Conservation (phyloP, 1,139 yeast species). For the Saccharomyces pastorianus region DNA sequence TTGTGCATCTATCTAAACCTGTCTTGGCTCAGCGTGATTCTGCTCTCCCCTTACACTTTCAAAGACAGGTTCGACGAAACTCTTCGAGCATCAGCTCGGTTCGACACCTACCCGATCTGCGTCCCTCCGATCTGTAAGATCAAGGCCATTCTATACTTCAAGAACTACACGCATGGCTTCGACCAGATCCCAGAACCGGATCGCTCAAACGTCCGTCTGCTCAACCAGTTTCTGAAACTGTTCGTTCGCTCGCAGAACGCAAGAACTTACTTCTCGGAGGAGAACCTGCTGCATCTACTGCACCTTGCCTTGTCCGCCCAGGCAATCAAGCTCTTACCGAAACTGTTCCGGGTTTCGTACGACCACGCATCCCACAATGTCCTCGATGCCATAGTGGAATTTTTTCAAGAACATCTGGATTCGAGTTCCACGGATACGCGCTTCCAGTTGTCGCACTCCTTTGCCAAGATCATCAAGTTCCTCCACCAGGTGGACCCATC, state of each 20-base stretch:
- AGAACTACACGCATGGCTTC: not conserved
- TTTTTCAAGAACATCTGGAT: slow-evolving; percentile 13
- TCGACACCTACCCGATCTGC: not conserved
- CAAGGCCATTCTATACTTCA: not conserved
- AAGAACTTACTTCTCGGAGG: not conserved
- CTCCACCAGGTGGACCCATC: not conserved
- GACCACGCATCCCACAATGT: not conserved
- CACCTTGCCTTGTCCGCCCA: not conserved
- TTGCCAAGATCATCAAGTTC: slow-evolving; percentile 23
- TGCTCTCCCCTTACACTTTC: not conserved
- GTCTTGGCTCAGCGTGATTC: not conserved
- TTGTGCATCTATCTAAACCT: not conserved
- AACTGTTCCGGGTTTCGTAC: not conserved
- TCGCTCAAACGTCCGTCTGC: not conserved
- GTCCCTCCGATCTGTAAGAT: not conserved
- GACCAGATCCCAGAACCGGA: not conserved
- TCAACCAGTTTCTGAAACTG: not conserved
- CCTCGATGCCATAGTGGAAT: not conserved
- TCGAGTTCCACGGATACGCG: slow-evolving; percentile 29
- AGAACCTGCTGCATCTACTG: not conserved
- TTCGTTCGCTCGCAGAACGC: not conserved
- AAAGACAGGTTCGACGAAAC: not conserved
- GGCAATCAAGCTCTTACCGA: not conserved
- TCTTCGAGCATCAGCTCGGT: not conserved
- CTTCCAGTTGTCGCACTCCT: slow-evolving; percentile 30